Base-by-base conservation (phyloP, 2,329 filamentous ascomycete genomes). In the Sporothrix brunneoviolacea region DNA sequence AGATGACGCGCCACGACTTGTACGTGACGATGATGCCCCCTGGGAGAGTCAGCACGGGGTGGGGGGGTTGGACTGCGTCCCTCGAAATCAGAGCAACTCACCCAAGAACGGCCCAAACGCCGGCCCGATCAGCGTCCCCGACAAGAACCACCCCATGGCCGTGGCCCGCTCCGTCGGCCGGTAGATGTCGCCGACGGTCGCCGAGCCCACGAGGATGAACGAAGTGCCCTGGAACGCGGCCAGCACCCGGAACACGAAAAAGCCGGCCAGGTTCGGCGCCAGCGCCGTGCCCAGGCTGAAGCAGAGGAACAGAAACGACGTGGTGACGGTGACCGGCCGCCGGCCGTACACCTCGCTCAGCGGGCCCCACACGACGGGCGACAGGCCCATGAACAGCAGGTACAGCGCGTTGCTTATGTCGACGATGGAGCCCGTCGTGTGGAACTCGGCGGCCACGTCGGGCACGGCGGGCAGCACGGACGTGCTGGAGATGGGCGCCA, bases 21-120 rank as follows among this genome's bases (percentile, higher is more conserved):
- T 77, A 86, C 0, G 82, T 87, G 22, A 86, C 81, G 46, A 88
- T 83, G 22, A 86, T 80, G 24, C 83, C 84, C n/a, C n/a, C n/a
- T n/a, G n/a, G n/a, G n/a, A n/a, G n/a, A n/a, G n/a, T n/a, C n/a
- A n/a, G n/a, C n/a, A n/a, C n/a, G n/a, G n/a, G n/a, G n/a, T n/a
- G n/a, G n/a, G n/a, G n/a, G n/a, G n/a, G n/a, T n/a, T n/a, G n/a
- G n/a, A n/a, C n/a, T n/a, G n/a, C n/a, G n/a, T n/a, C n/a, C n/a
- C n/a, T n/a, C n/a, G n/a, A n/a, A n/a, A n/a, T n/a, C n/a, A n/a
- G n/a, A n/a, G n/a, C n/a, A n/a, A n/a, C n/a, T n/a, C n/a, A 54
- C 83, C 76, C 8, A 87, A 70, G 56, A 86, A 82, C 0, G 76
- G 74, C 0, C 83, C 82, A 52, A 82, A 66, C 2, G 77, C 79